Percentiles rank a stretch among this genome's conserved stretches.
phyloP scores from a whole-genome alignment of 768 basidiomycete genomes.

The Vararia minispora region DNA sequence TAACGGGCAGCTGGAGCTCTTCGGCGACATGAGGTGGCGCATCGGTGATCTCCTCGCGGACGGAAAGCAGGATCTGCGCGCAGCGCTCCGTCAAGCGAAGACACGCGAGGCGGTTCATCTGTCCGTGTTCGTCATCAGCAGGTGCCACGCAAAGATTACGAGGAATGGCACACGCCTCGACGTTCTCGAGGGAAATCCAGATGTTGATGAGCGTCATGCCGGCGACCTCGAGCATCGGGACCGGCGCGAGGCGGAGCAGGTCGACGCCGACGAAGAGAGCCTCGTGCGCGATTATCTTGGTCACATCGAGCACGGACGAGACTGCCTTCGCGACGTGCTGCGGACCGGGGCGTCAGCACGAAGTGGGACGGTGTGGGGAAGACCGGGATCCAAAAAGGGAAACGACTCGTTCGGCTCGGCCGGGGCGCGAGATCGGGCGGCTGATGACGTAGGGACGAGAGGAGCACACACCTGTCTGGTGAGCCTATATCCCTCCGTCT shows the following conservation, averaged over 20 bases:
- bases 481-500: constrained; percentile 18
- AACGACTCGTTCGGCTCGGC: no score
- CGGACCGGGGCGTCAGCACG: background rate
- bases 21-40: constrained; percentile 39
- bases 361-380: no score
- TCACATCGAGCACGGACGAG: constrained; percentile 28
- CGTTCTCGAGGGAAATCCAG: constrained; percentile 51
- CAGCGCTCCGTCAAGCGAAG: constrained; percentile 65
- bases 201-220: constrained; percentile 43
- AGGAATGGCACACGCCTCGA: constrained; percentile 33
- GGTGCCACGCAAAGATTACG: no score
- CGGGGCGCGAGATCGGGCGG: background rate
- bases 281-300: constrained; percentile 33
- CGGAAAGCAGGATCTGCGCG: constrained; percentile 52
- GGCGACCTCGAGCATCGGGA: constrained; percentile 42
- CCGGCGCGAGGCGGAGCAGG: constrained; percentile 38
- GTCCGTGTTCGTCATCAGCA: background rate
- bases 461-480: constrained; percentile 17
- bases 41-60: constrained; percentile 50
- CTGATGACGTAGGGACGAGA: background rate
- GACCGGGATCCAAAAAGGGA: no score
- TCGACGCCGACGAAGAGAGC: constrained; percentile 30
- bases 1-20: constrained; percentile 41
- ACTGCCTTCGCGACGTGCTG: constrained; percentile 18
- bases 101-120: constrained; percentile 62